Base-by-base conservation (phyloP, 495 filamentous ascomycete species). In the Lindgomyces ingoldianus region DNA sequence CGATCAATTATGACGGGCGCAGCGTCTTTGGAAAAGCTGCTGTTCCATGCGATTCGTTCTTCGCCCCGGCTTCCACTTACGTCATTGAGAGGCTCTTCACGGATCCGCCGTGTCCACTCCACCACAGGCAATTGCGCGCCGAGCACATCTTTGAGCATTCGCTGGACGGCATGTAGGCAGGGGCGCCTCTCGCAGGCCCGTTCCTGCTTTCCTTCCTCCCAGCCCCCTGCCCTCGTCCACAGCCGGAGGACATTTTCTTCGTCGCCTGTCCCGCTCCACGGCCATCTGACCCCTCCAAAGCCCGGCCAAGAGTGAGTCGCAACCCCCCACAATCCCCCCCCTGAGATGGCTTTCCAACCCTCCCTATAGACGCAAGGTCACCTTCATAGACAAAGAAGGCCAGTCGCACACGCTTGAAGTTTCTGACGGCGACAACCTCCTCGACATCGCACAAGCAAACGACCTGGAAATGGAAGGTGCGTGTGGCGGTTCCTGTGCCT, bases 401-500 rank as follows among this genome's bases (percentile, higher is more conserved):
- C 78, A 81, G 2, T 80, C 85, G 70, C 82, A 89, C 72, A 88
- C 85, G 47, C 83, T 96, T 70, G 86, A 90, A 67, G 92, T 96
- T 11, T 78, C 85, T 3, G 84, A 87, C 71, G 95, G 94, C 29
- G 90, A 96, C 74, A 98, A 98, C 73, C 76, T 98, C 51, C 80
- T 98, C 33, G 91, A 96, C 68, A 94, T 98, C 68, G 94, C 94
- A 18, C 93, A 97, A 76, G 89, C 87, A 33, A 84, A 98, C 76
- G 94, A 98, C 71, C 76, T 98, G 11, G 94, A 98, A 76, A 97
- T 98, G 93, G 94, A 98, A 80, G 94, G 68, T n/a, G 94, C 94
- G 9, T 98, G 94, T 71, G 94, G 93, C 33, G 94, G 94, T 18
- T 95, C 90, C 4, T 97, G 94, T 69, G 94, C 95, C 65, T 98